Evolutionary conservation across 73 alveolate species (phyloP).

Genomic region (Paramecium octaurelia): DNA sequence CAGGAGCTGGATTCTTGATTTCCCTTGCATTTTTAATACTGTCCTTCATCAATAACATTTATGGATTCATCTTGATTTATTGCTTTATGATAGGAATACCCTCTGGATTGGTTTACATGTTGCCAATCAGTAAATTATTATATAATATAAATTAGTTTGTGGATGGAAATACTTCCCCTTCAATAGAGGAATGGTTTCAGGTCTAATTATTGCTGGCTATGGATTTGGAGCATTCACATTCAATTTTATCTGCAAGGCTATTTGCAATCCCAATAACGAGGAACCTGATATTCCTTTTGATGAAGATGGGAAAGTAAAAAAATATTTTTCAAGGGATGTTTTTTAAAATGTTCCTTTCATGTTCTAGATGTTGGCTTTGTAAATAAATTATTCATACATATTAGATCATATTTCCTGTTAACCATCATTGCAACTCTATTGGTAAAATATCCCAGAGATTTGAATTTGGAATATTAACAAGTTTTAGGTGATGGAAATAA

Average conservation of each 20-base stretch:
- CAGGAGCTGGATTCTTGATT: neutral
- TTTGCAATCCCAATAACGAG: neutral
- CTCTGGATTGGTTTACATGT: conserved; percentile 31
- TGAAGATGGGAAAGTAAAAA: neutral
- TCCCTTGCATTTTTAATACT: conserved; percentile 1
- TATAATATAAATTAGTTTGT: neutral
- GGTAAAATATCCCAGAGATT: neutral
- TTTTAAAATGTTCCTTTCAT: conserved; percentile 31
- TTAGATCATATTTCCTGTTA: neutral
- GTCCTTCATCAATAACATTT: neutral
- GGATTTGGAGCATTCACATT: conserved; percentile 46
- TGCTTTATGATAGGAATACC: conserved; percentile 32
- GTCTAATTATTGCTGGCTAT: conserved; percentile 12
- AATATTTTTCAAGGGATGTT: neutral
- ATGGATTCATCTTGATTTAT: neutral
- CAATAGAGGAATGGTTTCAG: conserved; percentile 15
- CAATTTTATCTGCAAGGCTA: conserved; percentile 14
- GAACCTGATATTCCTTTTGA: neutral
- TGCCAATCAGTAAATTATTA: neutral
- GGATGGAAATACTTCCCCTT: conserved; percentile 46
- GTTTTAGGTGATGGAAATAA: conserved; percentile 8
- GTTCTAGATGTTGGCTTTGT: conserved; percentile 8
- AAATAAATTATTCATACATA: neutral
- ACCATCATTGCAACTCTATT: neutral
- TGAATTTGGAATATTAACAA: neutral